Evolutionary conservation across 768 basidiomycete genomes (phyloP).

Genomic region (Pisolithus albus): DNA sequence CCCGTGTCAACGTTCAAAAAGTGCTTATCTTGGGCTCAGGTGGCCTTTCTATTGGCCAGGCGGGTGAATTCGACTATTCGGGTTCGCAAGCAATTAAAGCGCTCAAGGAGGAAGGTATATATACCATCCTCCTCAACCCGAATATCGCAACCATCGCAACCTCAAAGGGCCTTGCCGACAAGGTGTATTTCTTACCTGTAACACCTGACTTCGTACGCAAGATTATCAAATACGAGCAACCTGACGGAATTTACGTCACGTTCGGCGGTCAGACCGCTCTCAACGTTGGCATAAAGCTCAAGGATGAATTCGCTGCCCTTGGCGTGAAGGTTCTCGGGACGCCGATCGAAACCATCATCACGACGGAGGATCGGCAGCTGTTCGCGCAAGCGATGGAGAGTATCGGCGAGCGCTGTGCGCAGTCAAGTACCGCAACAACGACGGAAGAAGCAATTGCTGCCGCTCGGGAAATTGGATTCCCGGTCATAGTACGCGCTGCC

Average conservation of each 20-base stretch:
- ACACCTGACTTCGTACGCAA: conserved; percentile 97
- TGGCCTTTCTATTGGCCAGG: conserved; percentile 96
- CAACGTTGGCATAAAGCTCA: conserved; percentile 94
- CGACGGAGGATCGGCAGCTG: conserved; percentile 91
- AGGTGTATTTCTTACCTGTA: conserved; percentile 98
- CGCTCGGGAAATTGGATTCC: conserved; percentile 82
- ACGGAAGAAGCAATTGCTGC: conserved; percentile 78
- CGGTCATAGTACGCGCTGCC: conserved; percentile 94
- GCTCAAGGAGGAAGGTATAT: conserved; percentile 97
- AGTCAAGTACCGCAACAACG: conserved; percentile 83
- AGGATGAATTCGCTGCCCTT: conserved; percentile 87
- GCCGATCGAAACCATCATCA: conserved; percentile 94
- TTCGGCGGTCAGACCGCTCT: conserved; percentile 98
- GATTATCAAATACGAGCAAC: conserved; percentile 98
- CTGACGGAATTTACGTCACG: conserved; percentile 97
- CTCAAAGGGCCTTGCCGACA: conserved; percentile 95
- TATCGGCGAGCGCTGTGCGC: conserved; percentile 93
- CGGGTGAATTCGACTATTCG: conserved; percentile 99
- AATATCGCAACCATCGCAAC: conserved; percentile 99
- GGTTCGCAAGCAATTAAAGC: conserved; percentile 99
- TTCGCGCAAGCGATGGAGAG: conserved; percentile 92
- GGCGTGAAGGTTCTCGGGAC: conserved; percentile 95
- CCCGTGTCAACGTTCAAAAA: conserved; percentile 77
- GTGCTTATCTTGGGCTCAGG: conserved; percentile 97
- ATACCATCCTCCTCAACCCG: conserved; percentile 97